phyloP scores from a whole-genome alignment of 192 early-diverging fungal genomes.

The Phlyctochytrium arcticum region DNA sequence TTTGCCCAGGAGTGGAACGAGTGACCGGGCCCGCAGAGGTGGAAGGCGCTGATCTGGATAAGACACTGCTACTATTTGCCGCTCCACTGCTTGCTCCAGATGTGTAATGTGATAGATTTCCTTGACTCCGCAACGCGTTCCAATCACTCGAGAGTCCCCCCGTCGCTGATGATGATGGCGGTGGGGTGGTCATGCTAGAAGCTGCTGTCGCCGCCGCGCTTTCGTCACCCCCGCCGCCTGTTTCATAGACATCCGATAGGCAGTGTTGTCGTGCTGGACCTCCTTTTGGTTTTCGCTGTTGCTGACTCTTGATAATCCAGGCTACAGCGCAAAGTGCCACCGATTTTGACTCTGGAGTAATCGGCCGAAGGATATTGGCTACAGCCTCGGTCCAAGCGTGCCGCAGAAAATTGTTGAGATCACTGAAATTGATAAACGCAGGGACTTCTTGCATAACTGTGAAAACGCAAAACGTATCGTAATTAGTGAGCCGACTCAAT shows the following conservation, averaged over 20 bases:
- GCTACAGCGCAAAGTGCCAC: not conserved
- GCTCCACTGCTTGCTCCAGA: too few species aligned
- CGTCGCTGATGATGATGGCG: not conserved
- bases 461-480: not conserved
- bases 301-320: conserved; percentile 9
- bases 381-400: conserved; percentile 13
- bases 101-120: too few species aligned
- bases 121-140: too few species aligned
- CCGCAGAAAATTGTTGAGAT: not conserved
- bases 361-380: not conserved
- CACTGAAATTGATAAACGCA: not conserved
- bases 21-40: not conserved
- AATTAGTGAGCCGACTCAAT: not conserved
- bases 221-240: too few species aligned
- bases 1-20: not conserved
- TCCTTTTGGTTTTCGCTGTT: not conserved
- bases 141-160: not conserved
- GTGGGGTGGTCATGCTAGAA: not conserved
- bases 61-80: too few species aligned
- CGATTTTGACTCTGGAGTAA: not conserved
- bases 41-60: too few species aligned
- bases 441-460: conserved; percentile 23
- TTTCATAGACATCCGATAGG: not conserved
- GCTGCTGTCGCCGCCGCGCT: too few species aligned
- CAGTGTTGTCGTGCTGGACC: not conserved